Evolutionary conservation across 2,329 filamentous ascomycete species (phyloP).

Genomic region (Moelleriella libera): DNA sequence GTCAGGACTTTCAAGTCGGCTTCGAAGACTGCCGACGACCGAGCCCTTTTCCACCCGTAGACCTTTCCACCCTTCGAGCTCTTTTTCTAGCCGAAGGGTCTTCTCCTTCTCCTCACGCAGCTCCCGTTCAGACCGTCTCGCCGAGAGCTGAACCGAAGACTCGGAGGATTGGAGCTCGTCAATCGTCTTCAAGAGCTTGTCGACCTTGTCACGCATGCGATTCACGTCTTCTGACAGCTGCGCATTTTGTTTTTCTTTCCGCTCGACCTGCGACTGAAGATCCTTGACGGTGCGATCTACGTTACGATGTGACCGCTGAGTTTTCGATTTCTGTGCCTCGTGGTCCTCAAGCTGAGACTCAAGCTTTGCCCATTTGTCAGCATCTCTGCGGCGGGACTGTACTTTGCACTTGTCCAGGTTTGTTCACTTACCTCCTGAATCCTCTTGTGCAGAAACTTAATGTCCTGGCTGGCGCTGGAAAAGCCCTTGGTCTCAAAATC

Average conservation of each 20-base stretch:
- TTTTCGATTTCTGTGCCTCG: constrained; percentile 63
- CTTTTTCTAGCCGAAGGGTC: constrained; percentile 66
- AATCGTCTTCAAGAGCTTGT: constrained; percentile 78
- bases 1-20: constrained; percentile 28
- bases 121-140: constrained; percentile 79
- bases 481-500: constrained; percentile 97
- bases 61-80: constrained; percentile 75
- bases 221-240: constrained; percentile 73
- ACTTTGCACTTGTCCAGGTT: neutral
- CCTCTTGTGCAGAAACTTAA: constrained; percentile 84
- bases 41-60: constrained; percentile 49
- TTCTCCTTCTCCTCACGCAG: constrained; percentile 81
- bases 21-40: constrained; percentile 25
- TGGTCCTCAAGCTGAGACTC: constrained; percentile 77
- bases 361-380: constrained; percentile 40
- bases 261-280: constrained; percentile 80
- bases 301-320: constrained; percentile 78
- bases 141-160: constrained; percentile 64
- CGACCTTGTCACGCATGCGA: constrained; percentile 79
- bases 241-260: constrained; percentile 74
- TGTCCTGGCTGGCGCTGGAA: constrained; percentile 84
- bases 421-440: constrained; percentile 74
- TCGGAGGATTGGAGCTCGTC: constrained; percentile 88
- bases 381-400: constrained; percentile 12
- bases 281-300: constrained; percentile 91